Percentiles rank a stretch among this genome's conserved stretches.
Conservation (phyloP, 1,284 basidiomycete species). For the Tylopilus microsporus region DNA sequence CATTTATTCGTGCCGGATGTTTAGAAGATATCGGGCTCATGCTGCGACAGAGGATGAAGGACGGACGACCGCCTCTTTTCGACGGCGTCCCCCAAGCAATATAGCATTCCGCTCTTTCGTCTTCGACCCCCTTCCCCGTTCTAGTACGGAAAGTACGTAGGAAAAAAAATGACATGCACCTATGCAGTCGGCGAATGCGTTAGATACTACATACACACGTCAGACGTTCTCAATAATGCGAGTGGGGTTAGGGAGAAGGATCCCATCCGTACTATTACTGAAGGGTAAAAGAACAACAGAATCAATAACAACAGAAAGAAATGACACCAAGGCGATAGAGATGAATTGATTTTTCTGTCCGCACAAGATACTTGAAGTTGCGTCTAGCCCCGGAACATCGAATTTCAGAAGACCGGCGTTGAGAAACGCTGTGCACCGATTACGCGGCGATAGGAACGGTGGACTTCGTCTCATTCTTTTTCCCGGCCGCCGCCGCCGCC, state of each 20-base stretch:
- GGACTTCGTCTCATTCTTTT: slow-evolving; percentile 53
- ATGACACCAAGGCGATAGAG: slow-evolving; percentile 17
- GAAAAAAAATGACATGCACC: slow-evolving; percentile 4
- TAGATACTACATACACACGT: slow-evolving; percentile 25
- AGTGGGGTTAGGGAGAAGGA: not conserved
- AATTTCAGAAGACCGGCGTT: not conserved
- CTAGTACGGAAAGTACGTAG: slow-evolving; percentile 18
- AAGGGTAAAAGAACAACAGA: slow-evolving; percentile 4
- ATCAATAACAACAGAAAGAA: slow-evolving; percentile 20
- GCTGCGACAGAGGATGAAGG: too few species aligned
- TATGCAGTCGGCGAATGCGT: slow-evolving; percentile 12
- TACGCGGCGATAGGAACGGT: slow-evolving; percentile 47
- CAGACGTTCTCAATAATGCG: slow-evolving; percentile 10
- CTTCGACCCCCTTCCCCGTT: slow-evolving; percentile 8
- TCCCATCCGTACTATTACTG: slow-evolving; percentile 13
- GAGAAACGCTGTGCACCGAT: not conserved
- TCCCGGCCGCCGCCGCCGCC: slow-evolving; percentile 51
- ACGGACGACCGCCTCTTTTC: too few species aligned
- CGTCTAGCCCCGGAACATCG: slow-evolving; percentile 12
- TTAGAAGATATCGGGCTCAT: too few species aligned
- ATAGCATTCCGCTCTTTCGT: slow-evolving; percentile 18
- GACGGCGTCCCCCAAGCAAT: not conserved
- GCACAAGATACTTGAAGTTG: not conserved
- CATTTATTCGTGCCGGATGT: too few species aligned
- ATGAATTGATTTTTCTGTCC: slow-evolving; percentile 20